Percentiles rank a stretch among this genome's conserved stretches.
Conservation (phyloP, 805 yeast species). For the Starmerella bombicola region DNA sequence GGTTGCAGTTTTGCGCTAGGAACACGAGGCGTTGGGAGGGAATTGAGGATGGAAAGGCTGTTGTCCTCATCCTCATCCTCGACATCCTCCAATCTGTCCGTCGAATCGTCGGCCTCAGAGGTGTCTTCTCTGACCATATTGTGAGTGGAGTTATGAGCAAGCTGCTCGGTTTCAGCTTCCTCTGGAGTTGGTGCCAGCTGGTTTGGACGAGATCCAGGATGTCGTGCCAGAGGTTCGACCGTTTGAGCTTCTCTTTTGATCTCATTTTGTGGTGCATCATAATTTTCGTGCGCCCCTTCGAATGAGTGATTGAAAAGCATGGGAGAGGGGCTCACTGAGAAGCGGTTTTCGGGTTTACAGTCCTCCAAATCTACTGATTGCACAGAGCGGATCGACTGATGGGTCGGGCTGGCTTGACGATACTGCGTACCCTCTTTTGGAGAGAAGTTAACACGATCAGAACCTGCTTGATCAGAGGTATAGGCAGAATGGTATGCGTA, state of each 20-base stretch:
- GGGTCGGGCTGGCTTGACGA: slow-evolving; percentile 2
- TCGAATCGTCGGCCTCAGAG: slow-evolving; percentile 7
- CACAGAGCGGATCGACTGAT: slow-evolving; percentile 1
- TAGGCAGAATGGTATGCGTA: slow-evolving; percentile 1
- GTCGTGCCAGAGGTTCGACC: slow-evolving; percentile 5
- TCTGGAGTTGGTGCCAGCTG: too few species aligned
- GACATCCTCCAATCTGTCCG: background rate
- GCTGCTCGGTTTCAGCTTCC: too few species aligned
- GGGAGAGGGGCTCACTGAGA: background rate
- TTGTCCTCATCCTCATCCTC: slow-evolving; percentile 7
- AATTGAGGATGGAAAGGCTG: slow-evolving; percentile 11
- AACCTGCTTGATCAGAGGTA: background rate
- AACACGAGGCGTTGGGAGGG: slow-evolving; percentile 14
- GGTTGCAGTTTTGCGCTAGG: background rate
- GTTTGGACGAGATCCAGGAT: too few species aligned
- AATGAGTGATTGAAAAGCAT: too few species aligned
- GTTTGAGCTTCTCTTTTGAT: slow-evolving; percentile 13
- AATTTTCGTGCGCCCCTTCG: background rate
- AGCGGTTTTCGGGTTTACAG: background rate
- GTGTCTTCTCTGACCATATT: slow-evolving; percentile 12
- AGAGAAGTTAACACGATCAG: background rate
- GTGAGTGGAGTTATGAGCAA: background rate
- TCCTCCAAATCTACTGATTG: slow-evolving; percentile 1
- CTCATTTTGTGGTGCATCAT: slow-evolving; percentile 2
- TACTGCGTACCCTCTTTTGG: background rate